These are phyloP conservation scores for Firmiana major DNA, from an alignment of 345 rosid genomes.

Conservation along the genomic window DNA sequence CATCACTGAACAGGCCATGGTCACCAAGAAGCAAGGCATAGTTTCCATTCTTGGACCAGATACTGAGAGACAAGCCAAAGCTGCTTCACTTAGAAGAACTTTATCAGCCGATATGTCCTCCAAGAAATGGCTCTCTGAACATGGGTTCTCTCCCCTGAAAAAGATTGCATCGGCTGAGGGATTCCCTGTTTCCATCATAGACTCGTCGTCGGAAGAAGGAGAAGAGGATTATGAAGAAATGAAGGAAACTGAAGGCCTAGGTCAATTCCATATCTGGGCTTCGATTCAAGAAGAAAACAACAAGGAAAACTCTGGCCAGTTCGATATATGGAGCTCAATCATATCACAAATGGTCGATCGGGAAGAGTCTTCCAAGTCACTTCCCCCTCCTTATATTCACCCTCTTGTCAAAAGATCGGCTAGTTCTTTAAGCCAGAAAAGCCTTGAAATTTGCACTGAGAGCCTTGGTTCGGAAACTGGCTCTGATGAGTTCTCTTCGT, in stretches of 20 bases:
- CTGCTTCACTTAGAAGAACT: conserved; percentile 69
- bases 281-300: conserved; percentile 40
- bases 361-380: conserved; percentile 28
- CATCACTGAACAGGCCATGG: conserved; percentile 32
- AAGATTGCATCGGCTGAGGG: conserved; percentile 52
- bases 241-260: conserved; percentile 18
- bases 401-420: conserved; percentile 60
- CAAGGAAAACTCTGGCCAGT: conserved; percentile 30
- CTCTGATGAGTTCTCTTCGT: conserved; percentile 70
- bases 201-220: conserved; percentile 22
- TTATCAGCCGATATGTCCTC: conserved; percentile 89
- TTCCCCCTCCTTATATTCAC: conserved; percentile 63
- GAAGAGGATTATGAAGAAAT: conserved; percentile 22
- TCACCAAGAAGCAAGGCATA: conserved; percentile 54
- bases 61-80: conserved; percentile 4
- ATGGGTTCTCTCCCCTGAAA: conserved; percentile 50
- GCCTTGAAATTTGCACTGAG: conserved; percentile 91
- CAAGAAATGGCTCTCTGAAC: conserved; percentile 53
- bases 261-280: conserved; percentile 46
- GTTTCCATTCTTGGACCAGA: conserved; percentile 65
- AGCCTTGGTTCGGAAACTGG: conserved; percentile 99
- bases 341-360: conserved; percentile 42
- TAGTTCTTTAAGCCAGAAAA: conserved; percentile 64
- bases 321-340: conserved; percentile 65
- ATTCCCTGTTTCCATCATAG: conserved; percentile 26